Conservation (phyloP, 768 basidiomycete species). For the Boletales sp. region DNA sequence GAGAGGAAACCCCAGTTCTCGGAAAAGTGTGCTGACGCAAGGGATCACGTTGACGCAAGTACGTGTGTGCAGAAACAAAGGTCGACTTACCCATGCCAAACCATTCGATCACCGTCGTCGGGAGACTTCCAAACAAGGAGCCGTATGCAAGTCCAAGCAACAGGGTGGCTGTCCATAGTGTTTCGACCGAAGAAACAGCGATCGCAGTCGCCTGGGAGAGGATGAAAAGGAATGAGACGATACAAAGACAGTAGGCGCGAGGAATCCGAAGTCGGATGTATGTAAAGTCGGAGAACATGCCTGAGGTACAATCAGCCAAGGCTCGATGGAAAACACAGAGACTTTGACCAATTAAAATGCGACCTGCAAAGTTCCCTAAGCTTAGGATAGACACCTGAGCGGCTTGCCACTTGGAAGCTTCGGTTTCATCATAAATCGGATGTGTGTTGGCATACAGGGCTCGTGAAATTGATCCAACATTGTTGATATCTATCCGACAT, state of each 20-base stretch:
- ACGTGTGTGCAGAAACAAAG: not conserved
- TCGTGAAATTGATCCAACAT: conserved; percentile 77
- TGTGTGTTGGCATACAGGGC: conserved; percentile 61
- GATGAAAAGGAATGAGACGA: conserved; percentile 67
- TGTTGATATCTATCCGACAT: conserved; percentile 64
- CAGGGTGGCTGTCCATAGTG: conserved; percentile 54
- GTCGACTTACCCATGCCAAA: conserved; percentile 72
- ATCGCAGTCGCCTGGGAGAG: conserved; percentile 65
- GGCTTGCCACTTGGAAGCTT: conserved; percentile 74
- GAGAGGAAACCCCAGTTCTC: conserved; percentile 86
- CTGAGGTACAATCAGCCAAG: conserved; percentile 30
- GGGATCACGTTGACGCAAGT: not conserved
- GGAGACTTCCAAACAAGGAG: conserved; percentile 65
- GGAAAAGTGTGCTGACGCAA: conserved; percentile 57
- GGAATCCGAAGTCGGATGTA: conserved; percentile 57
- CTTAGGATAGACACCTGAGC: conserved; percentile 82
- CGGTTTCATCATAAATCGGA: conserved; percentile 57
- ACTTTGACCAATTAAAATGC: conserved; percentile 65
- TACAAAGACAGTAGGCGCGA: conserved; percentile 62
- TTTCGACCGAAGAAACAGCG: conserved; percentile 49
- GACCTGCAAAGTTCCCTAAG: conserved; percentile 75
- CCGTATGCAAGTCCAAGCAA: conserved; percentile 57
- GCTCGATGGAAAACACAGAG: too few relatives aligned
- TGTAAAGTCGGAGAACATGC: conserved; percentile 61
- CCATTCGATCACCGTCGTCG: conserved; percentile 80